These are phyloP conservation scores for Nematocida sp. DNA, from an alignment of 371 early-diverging fungal species.

Conservation along the genomic window DNA sequence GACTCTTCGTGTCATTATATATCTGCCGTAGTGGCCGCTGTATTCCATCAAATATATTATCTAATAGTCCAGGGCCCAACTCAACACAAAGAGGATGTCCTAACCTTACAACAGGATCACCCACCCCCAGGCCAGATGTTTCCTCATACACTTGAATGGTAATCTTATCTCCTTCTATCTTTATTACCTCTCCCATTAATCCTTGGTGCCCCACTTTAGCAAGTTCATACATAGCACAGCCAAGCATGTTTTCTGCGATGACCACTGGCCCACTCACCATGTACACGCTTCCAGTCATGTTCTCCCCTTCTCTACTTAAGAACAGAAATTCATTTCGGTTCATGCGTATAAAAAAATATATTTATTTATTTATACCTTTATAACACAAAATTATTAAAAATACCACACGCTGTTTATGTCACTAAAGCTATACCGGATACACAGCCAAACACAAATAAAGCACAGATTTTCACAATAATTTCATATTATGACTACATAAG, in stretches of 20 bases:
- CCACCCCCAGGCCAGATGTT: conserved; percentile 89
- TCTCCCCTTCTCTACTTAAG: conserved; percentile 47
- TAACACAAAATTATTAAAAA: background rate
- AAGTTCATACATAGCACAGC: conserved; percentile 97
- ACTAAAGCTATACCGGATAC: no score
- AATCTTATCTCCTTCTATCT: conserved; percentile 93
- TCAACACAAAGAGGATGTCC: conserved; percentile 97
- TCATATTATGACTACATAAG: no score
- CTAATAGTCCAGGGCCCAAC: conserved; percentile 95
- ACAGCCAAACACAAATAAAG: no score
- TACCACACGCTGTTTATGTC: no score
- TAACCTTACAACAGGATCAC: conserved; percentile 93
- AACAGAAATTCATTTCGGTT: conserved; percentile 31
- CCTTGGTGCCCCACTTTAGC: conserved; percentile 96
- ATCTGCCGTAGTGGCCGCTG: conserved; percentile 96
- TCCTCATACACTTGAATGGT: conserved; percentile 99
- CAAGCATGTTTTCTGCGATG: conserved; percentile 93
- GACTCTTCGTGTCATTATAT: conserved; percentile 82
- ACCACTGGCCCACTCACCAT: conserved; percentile 99
- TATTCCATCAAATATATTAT: conserved; percentile 98
- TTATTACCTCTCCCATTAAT: conserved; percentile 98
- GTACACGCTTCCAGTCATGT: conserved; percentile 73
- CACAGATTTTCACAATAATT: no score
- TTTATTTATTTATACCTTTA: conserved; percentile 2
- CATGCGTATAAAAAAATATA: conserved; percentile 46